Conservation (phyloP, 1,284 basidiomycete genomes). For the Cystobasidium slooffiae region DNA sequence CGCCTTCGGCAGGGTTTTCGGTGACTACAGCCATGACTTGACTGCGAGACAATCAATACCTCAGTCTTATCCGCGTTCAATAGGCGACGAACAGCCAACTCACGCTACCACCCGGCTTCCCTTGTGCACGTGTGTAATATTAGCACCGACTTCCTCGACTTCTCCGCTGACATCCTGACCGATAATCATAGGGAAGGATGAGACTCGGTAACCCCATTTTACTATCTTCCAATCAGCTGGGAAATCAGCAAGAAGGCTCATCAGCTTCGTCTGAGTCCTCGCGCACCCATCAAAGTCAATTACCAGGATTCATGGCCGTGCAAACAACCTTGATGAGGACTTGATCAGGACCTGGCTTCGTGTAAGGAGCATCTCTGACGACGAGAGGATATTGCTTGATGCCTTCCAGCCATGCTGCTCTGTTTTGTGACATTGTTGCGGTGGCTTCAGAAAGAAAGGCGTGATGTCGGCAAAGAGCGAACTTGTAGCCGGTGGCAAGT, state of each 20-base stretch:
- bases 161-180: conserved; percentile 67
- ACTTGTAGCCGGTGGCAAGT: neutral
- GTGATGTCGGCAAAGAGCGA: neutral
- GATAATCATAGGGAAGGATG: conserved; percentile 56
- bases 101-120: conserved; percentile 66
- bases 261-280: neutral
- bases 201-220: conserved; percentile 31
- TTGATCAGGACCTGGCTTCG: conserved; percentile 12
- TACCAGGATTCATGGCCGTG: conserved; percentile 39
- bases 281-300: neutral
- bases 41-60: conserved; percentile 6
- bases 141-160: conserved; percentile 65
- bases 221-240: conserved; percentile 43
- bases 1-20: conserved; percentile 33
- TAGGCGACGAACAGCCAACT: conserved; percentile 48
- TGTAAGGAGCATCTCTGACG: conserved; percentile 37
- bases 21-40: conserved; percentile 36
- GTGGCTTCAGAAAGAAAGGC: neutral
- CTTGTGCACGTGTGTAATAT: conserved; percentile 62
- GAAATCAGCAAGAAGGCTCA: neutral
- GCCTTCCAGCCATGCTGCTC: conserved; percentile 34
- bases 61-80: neutral
- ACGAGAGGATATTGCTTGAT: conserved; percentile 21
- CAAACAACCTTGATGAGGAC: conserved; percentile 30
- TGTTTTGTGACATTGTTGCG: conserved; percentile 25